A percentile compares a stretch with the other conserved stretches of the same genome.
phyloP scores from a whole-genome alignment of 2,329 filamentous ascomycete species.

The Tolypocladium nubicola region DNA sequence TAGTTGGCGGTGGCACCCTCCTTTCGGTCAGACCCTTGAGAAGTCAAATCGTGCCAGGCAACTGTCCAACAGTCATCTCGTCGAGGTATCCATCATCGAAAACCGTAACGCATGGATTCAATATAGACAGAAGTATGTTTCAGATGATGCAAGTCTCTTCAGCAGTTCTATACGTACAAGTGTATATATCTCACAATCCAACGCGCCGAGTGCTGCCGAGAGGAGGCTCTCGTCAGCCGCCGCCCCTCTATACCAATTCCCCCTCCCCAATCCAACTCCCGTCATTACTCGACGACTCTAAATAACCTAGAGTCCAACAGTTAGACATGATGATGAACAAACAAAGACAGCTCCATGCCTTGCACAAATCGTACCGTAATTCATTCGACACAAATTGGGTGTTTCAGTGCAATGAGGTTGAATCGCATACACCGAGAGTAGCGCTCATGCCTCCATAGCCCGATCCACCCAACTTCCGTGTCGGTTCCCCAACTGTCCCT shows the following conservation, averaged over 20 bases:
- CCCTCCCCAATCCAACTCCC: neutral
- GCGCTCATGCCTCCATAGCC: neutral
- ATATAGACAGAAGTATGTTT: neutral
- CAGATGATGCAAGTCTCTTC: neutral
- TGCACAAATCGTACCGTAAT: neutral
- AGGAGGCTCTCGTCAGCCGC: neutral
- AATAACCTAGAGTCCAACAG: too few relatives aligned
- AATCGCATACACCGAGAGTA: neutral
- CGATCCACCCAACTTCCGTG: neutral
- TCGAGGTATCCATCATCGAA: neutral
- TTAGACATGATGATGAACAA: neutral
- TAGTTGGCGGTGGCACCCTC: neutral
- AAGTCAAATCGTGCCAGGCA: too few relatives aligned
- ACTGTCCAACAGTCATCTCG: neutral
- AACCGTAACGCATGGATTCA: too few relatives aligned
- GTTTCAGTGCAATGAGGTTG: neutral
- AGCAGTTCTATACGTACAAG: neutral
- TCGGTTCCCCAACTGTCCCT: neutral
- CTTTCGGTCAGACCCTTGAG: neutral
- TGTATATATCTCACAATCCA: neutral
- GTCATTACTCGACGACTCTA: neutral
- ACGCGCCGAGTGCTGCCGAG: neutral
- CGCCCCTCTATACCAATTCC: neutral
- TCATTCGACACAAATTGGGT: neutral
- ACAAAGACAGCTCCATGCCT: neutral